Evolutionary conservation across 2,329 filamentous ascomycete genomes (phyloP).

Genomic region (Hypomyces perniciosus): DNA sequence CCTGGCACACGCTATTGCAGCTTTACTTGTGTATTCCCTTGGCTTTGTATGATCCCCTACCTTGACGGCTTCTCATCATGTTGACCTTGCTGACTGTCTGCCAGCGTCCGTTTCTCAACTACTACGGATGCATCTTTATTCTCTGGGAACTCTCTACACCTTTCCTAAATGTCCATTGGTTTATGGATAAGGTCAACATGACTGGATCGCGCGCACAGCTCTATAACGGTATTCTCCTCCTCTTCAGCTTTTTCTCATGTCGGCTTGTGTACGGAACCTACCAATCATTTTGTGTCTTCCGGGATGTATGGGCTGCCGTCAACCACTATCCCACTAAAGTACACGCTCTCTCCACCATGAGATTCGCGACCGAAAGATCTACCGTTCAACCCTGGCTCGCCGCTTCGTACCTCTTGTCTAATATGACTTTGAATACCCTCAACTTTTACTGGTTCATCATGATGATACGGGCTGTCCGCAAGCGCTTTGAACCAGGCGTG

Average conservation of each 20-base stretch:
- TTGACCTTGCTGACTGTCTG: constrained; percentile 3
- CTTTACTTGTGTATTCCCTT: constrained; percentile 66
- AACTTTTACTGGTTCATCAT: constrained; percentile 85
- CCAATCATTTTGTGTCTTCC: constrained; percentile 62
- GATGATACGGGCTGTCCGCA: constrained; percentile 76
- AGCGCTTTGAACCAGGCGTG: constrained; percentile 58
- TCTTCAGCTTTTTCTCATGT: constrained; percentile 69
- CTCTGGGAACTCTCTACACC: constrained; percentile 82
- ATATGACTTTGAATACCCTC: constrained; percentile 65
- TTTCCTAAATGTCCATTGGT: constrained; percentile 87
- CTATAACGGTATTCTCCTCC: constrained; percentile 68
- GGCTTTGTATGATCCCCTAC: constrained; percentile 61
- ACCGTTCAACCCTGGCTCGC: constrained; percentile 66
- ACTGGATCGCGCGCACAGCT: constrained; percentile 69
- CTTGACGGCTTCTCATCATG: constrained; percentile 9
- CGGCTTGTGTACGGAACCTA: constrained; percentile 74
- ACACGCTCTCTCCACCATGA: constrained; percentile 23
- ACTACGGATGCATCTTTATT: constrained; percentile 74
- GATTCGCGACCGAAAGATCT: constrained; percentile 43
- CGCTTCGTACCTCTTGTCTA: constrained; percentile 60
- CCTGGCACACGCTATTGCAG: constrained; percentile 69
- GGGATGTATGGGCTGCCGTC: constrained; percentile 57
- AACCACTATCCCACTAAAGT: constrained; percentile 32
- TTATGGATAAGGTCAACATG: constrained; percentile 79
- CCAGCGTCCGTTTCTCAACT: constrained; percentile 78